phyloP scores from a whole-genome alignment of 306 rosid species.

The Crotalaria pallida region DNA sequence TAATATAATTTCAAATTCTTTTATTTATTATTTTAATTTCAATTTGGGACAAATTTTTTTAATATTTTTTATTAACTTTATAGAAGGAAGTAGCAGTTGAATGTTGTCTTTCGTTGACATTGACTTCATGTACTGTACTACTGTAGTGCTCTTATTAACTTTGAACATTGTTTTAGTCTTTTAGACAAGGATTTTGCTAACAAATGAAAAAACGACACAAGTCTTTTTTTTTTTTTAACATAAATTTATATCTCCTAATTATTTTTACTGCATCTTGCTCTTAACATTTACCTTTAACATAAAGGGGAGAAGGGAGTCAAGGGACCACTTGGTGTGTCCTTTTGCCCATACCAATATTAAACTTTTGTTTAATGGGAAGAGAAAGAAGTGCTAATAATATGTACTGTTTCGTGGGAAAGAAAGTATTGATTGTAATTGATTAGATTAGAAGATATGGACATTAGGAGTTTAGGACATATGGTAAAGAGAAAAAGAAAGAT shows the following conservation, averaged over 20 bases:
- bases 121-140: not conserved
- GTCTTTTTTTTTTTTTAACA: too few relatives aligned
- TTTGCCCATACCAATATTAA: conserved; percentile 11
- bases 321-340: conserved; percentile 12
- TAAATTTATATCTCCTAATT: too few relatives aligned
- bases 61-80: too few relatives aligned
- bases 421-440: not conserved
- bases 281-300: too few relatives aligned
- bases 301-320: not conserved
- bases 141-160: not conserved
- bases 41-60: too few relatives aligned
- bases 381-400: not conserved
- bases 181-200: too few relatives aligned
- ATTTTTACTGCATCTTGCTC: too few relatives aligned
- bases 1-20: too few relatives aligned
- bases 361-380: not conserved
- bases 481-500: not conserved
- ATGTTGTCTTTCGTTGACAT: conserved; percentile 8
- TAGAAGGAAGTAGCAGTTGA: too few relatives aligned
- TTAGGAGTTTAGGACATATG: too few relatives aligned
- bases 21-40: conserved; percentile 5
- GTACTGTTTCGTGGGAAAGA: conserved; percentile 19
- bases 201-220: too few relatives aligned
- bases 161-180: conserved; percentile 1
- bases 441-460: not conserved